A percentile compares a stretch with the other conserved stretches of the same genome.
Evolutionary conservation across 1,284 basidiomycete species (phyloP).

Genomic region (Singerocomus inundabilis): DNA sequence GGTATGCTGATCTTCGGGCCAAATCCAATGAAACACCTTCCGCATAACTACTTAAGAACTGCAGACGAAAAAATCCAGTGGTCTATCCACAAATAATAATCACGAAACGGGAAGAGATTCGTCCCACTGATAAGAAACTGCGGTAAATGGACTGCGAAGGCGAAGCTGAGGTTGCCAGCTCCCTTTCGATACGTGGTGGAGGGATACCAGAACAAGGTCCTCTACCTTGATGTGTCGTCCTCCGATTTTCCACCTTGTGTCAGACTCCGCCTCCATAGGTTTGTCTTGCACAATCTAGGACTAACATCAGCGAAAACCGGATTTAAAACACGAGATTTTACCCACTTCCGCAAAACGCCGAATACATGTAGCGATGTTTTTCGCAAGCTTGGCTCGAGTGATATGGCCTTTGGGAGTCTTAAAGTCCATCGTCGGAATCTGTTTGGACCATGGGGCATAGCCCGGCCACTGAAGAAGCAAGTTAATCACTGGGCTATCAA

Average conservation of each 20-base stretch:
- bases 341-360: constrained; percentile 53
- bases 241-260: constrained; percentile 61
- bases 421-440: constrained; percentile 78
- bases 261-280: constrained; percentile 57
- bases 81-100: not conserved
- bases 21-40: not conserved
- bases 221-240: constrained; percentile 52
- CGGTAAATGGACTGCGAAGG: constrained; percentile 32
- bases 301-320: constrained; percentile 5
- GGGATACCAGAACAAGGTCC: constrained; percentile 66
- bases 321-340: not conserved
- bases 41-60: not conserved
- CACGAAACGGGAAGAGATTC: constrained; percentile 3
- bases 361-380: constrained; percentile 65
- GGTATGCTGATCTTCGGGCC: not conserved
- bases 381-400: constrained; percentile 62
- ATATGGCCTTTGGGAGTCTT: constrained; percentile 70
- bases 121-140: constrained; percentile 3
- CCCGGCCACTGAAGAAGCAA: constrained; percentile 61
- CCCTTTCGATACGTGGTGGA: constrained; percentile 77
- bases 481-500: constrained; percentile 6
- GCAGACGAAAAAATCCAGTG: not conserved
- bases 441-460: constrained; percentile 70
- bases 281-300: constrained; percentile 47
- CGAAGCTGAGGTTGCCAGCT: constrained; percentile 76